These are phyloP conservation scores for Diversispora epigaea DNA, from an alignment of 192 early-diverging fungal species.

Conservation along the genomic window DNA sequence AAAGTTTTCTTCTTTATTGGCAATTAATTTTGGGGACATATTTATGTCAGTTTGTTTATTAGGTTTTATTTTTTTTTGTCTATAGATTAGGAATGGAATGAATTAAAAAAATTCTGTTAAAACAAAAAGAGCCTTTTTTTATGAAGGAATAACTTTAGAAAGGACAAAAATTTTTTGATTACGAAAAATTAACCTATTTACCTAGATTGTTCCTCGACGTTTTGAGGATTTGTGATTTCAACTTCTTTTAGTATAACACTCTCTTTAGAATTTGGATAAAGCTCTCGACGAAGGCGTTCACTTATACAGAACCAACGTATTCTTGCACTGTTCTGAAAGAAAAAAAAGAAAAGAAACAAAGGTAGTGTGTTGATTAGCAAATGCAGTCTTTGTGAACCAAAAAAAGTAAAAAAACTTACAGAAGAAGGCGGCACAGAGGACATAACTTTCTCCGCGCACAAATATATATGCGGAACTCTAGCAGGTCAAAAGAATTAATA, in stretches of 20 bases:
- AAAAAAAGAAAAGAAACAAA: background rate
- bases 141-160: background rate
- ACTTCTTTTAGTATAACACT: background rate
- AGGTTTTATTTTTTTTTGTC: too few species aligned
- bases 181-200: background rate
- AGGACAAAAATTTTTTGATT: background rate
- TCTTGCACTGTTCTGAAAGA: background rate
- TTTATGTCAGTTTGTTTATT: too few species aligned
- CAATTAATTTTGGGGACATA: too few species aligned
- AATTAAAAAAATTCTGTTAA: too few species aligned
- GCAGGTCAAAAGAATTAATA: too few species aligned
- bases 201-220: background rate
- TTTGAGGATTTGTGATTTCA: background rate
- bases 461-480: background rate
- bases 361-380: background rate
- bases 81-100: too few species aligned
- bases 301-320: slow-evolving; percentile 9
- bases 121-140: too few species aligned
- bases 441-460: slow-evolving; percentile 14
- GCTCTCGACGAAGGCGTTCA: slow-evolving; percentile 1
- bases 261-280: background rate
- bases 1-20: background rate
- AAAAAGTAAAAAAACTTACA: slow-evolving; percentile 2
- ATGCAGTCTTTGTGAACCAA: background rate
- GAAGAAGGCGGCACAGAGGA: slow-evolving; percentile 13